These are phyloP conservation scores for Oryza nivara DNA, from an alignment of 176 grass and related monocot species.

Conservation along the genomic window DNA sequence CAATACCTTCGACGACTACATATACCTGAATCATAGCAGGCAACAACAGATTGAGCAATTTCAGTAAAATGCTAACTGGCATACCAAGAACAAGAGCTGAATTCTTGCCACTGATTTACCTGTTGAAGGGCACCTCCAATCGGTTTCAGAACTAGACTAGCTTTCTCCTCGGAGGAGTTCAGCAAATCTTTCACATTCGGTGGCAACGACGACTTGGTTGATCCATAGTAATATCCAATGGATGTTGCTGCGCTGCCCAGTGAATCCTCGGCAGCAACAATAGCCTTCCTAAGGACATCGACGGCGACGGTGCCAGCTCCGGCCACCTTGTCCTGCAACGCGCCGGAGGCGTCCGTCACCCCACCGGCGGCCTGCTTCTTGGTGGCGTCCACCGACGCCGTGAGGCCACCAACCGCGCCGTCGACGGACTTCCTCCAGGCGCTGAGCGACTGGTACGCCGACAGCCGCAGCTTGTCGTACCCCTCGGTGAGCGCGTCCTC, in stretches of 20 bases:
- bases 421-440: slow-evolving; percentile 62
- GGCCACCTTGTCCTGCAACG: slow-evolving; percentile 61
- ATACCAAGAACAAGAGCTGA: background rate
- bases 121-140: slow-evolving; percentile 77
- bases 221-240: slow-evolving; percentile 73
- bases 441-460: slow-evolving; percentile 63
- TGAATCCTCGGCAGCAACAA: slow-evolving; percentile 67
- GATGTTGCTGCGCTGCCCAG: slow-evolving; percentile 61
- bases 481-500: slow-evolving; percentile 77
- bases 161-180: slow-evolving; percentile 86
- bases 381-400: slow-evolving; percentile 54
- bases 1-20: slow-evolving; percentile 67
- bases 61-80: background rate
- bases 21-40: slow-evolving; percentile 55
- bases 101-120: slow-evolving; percentile 42
- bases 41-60: slow-evolving; percentile 13
- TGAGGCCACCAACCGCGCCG: slow-evolving; percentile 48
- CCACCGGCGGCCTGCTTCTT: slow-evolving; percentile 62
- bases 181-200: slow-evolving; percentile 70
- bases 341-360: slow-evolving; percentile 46
- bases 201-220: slow-evolving; percentile 74
- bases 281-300: slow-evolving; percentile 64
- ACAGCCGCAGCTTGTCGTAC: slow-evolving; percentile 65
- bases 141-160: slow-evolving; percentile 54
- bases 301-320: slow-evolving; percentile 53